A percentile compares a stretch with the other conserved stretches of the same genome.
These are phyloP conservation scores for Herpomyces periplanetae DNA, from an alignment of 2,329 filamentous ascomycete genomes.

Conservation along the genomic window DNA sequence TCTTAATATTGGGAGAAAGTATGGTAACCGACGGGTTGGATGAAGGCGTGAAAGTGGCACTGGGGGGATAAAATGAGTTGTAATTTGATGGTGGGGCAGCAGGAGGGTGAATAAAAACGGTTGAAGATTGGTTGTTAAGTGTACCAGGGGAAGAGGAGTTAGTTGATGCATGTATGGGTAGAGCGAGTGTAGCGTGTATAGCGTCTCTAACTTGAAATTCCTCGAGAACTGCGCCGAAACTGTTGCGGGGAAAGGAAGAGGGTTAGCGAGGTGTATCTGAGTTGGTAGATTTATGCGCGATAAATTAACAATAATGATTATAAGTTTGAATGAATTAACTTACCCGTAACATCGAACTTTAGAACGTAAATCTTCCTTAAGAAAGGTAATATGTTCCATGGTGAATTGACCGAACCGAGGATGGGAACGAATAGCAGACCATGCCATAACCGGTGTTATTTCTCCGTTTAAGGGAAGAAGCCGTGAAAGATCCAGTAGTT, in stretches of 20 bases:
- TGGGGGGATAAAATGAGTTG: too few species aligned
- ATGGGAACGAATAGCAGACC: slow-evolving; percentile 38
- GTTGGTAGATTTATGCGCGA: background rate
- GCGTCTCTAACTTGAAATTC: too few species aligned
- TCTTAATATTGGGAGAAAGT: too few species aligned
- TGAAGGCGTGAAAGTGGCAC: too few species aligned
- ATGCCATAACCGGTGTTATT: slow-evolving; percentile 81
- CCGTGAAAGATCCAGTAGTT: slow-evolving; percentile 44
- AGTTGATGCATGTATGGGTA: too few species aligned
- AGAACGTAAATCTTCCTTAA: slow-evolving; percentile 29
- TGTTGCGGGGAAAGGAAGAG: slow-evolving; percentile 6
- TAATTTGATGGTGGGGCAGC: too few species aligned
- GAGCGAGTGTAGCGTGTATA: too few species aligned
- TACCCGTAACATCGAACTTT: slow-evolving; percentile 83
- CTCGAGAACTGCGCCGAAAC: slow-evolving; percentile 26
- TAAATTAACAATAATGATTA: slow-evolving; percentile 1
- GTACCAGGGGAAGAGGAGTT: too few species aligned
- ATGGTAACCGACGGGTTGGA: too few species aligned
- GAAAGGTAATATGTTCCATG: slow-evolving; percentile 22
- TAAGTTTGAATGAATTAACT: slow-evolving; percentile 10
- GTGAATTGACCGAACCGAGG: slow-evolving; percentile 24
- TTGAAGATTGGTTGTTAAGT: too few species aligned
- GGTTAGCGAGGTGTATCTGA: slow-evolving; percentile 1
- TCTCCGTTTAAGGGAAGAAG: slow-evolving; percentile 50
- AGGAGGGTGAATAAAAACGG: too few species aligned